Evolutionary conservation across 768 basidiomycete genomes (phyloP).

Genomic region (Agrocybe chaxingu): DNA sequence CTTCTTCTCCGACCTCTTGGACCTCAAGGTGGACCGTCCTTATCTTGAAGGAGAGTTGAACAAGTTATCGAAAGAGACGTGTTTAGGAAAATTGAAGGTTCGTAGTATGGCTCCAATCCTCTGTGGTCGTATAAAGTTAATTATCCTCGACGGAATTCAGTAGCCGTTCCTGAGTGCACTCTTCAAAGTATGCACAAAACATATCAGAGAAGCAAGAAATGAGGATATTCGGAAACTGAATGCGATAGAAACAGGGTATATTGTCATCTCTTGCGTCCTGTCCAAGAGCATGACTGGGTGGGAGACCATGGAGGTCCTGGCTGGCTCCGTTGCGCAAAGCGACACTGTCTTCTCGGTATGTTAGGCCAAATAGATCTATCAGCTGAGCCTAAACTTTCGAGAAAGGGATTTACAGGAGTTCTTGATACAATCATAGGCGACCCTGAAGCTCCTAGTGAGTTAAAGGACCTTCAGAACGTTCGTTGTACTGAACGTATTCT

Average conservation of each 20-base stretch:
- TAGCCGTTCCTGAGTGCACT: slow-evolving; percentile 51
- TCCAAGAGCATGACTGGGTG: slow-evolving; percentile 61
- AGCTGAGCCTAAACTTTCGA: background rate
- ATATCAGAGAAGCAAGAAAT: slow-evolving; percentile 31
- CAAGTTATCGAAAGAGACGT: slow-evolving; percentile 45
- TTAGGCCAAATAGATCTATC: background rate
- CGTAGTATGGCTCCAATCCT: slow-evolving; percentile 7
- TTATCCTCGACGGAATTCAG: slow-evolving; percentile 18
- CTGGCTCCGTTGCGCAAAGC: slow-evolving; percentile 55
- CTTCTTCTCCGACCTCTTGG: slow-evolving; percentile 54
- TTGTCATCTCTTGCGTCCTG: slow-evolving; percentile 45
- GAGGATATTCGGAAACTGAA: slow-evolving; percentile 36
- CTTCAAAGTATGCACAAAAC: slow-evolving; percentile 43
- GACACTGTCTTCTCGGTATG: slow-evolving; percentile 55
- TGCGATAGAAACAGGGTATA: slow-evolving; percentile 49
- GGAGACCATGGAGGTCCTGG: slow-evolving; percentile 72
- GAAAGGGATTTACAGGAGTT: slow-evolving; percentile 47
- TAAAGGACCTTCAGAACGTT: background rate
- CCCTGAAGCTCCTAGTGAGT: slow-evolving; percentile 40
- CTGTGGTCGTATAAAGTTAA: background rate
- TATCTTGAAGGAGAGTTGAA: slow-evolving; percentile 40
- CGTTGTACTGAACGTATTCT: slow-evolving; percentile 3
- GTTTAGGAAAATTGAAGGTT: slow-evolving; percentile 51
- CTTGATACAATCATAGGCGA: slow-evolving; percentile 47
- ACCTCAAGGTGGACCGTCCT: slow-evolving; percentile 47